A percentile compares a stretch with the other conserved stretches of the same genome.
These are phyloP conservation scores for Dictyostelium intermedium DNA, from an alignment of 78 protist species.

Conservation along the genomic window DNA sequence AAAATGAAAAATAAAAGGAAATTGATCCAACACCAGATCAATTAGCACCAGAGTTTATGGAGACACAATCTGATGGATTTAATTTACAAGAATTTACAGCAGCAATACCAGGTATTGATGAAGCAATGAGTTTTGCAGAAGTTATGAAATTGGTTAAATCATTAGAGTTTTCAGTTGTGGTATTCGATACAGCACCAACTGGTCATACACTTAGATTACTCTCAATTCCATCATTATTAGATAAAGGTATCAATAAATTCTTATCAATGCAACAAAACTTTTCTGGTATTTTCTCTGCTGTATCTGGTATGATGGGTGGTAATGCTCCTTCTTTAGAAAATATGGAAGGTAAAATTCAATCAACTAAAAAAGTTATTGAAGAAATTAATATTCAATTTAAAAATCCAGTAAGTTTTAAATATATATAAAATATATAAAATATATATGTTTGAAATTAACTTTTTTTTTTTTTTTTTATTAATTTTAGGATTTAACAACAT, in stretches of 20 bases:
- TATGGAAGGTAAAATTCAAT: constrained; percentile 10
- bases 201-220: constrained; percentile 99
- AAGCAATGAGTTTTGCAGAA: constrained; percentile 94
- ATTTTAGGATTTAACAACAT: constrained; percentile 91
- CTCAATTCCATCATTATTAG: constrained; percentile 90
- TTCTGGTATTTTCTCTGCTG: constrained; percentile 75
- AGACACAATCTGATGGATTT: not conserved
- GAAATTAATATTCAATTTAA: constrained; percentile 90
- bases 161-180: constrained; percentile 89
- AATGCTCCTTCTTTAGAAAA: constrained; percentile 4
- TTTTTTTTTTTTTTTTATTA: not conserved
- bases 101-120: constrained; percentile 98
- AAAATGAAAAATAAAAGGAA: constrained; percentile 8
- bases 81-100: constrained; percentile 69
- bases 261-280: constrained; percentile 42
- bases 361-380: constrained; percentile 60
- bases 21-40: constrained; percentile 81
- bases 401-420: constrained; percentile 73
- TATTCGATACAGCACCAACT: constrained; percentile 99
- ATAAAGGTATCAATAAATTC: constrained; percentile 84
- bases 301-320: constrained; percentile 66
- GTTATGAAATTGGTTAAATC: constrained; percentile 91
- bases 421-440: not conserved
- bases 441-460: not conserved
- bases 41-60: constrained; percentile 76